Evolutionary conservation across 371 early-diverging fungal genomes (phyloP).

Genomic region (Rhizopus stolonifer): DNA sequence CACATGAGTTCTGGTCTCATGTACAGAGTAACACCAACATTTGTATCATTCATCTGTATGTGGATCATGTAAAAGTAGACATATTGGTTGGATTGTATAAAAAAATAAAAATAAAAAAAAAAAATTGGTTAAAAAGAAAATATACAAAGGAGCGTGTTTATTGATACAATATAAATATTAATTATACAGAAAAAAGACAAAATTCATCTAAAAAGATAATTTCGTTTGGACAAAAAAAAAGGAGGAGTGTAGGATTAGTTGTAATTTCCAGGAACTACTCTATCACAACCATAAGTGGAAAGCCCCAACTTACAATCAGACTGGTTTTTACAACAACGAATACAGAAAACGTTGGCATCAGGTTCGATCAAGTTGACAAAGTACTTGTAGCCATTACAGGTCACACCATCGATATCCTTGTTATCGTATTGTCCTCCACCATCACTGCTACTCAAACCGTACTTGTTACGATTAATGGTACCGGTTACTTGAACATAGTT

Average conservation of each 20-base stretch:
- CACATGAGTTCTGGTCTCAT: too few species aligned
- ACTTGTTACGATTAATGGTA: conserved; percentile 24
- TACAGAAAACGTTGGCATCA: conserved; percentile 34
- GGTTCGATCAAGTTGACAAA: conserved; percentile 47
- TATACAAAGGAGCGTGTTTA: too few species aligned
- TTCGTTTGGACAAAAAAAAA: too few species aligned
- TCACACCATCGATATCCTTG: conserved; percentile 16
- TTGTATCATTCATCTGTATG: too few species aligned
- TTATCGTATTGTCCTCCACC: conserved; percentile 51
- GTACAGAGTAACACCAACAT: too few species aligned
- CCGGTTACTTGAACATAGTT: conserved; percentile 45
- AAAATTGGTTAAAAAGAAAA: too few species aligned
- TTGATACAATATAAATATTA: too few species aligned
- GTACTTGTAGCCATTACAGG: conserved; percentile 43
- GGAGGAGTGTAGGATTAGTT: not conserved
- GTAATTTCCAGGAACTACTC: conserved; percentile 25
- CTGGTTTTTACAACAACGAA: conserved; percentile 28
- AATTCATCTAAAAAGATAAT: too few species aligned
- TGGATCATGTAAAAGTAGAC: too few species aligned
- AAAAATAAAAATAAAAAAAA: too few species aligned
- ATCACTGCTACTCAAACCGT: conserved; percentile 20
- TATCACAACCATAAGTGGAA: conserved; percentile 21
- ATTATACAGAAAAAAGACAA: too few species aligned
- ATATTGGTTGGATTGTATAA: too few species aligned
- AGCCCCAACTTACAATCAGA: conserved; percentile 15